phyloP scores from a whole-genome alignment of 805 yeast species.

The Zygosaccharomyces bisporus region DNA sequence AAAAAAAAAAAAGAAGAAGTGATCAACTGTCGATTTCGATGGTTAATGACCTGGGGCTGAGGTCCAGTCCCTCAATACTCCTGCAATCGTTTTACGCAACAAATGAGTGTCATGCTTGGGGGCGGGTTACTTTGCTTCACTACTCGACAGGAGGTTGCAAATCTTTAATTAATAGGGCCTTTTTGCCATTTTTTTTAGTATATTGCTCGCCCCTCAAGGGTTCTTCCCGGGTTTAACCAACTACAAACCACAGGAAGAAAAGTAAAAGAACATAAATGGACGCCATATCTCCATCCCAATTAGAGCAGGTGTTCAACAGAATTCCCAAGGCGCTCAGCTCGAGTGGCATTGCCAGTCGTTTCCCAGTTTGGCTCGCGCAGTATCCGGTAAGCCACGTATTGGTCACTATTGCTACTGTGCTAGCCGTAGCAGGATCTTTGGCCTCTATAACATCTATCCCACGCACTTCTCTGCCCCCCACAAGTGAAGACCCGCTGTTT shows the following conservation, averaged over 20 bases:
- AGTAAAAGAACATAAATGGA: background rate
- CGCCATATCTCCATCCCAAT: slow-evolving; percentile 1
- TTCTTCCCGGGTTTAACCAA: background rate
- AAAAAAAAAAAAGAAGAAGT: too few relatives aligned
- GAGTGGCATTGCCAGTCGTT: slow-evolving; percentile 4
- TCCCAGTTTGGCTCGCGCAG: slow-evolving; percentile 1
- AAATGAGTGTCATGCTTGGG: too few relatives aligned
- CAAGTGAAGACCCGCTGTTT: slow-evolving; percentile 38
- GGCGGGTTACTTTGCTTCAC: background rate
- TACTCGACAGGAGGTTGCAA: background rate
- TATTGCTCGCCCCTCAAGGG: background rate
- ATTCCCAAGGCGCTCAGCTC: slow-evolving; percentile 4
- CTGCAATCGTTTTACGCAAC: too few relatives aligned
- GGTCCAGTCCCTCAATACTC: too few relatives aligned
- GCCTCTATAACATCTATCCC: slow-evolving; percentile 34
- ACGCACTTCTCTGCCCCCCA: slow-evolving; percentile 35
- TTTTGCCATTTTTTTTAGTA: background rate
- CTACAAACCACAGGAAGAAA: slow-evolving; percentile 3
- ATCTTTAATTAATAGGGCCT: too few relatives aligned
- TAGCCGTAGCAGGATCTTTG: slow-evolving; percentile 37
- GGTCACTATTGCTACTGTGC: slow-evolving; percentile 13
- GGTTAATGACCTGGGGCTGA: too few relatives aligned
- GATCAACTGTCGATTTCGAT: too few relatives aligned
- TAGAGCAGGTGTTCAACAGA: slow-evolving; percentile 6
- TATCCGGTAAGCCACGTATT: slow-evolving; percentile 1